phyloP scores from a whole-genome alignment of 768 basidiomycete species.

The Calocybe cyanea region DNA sequence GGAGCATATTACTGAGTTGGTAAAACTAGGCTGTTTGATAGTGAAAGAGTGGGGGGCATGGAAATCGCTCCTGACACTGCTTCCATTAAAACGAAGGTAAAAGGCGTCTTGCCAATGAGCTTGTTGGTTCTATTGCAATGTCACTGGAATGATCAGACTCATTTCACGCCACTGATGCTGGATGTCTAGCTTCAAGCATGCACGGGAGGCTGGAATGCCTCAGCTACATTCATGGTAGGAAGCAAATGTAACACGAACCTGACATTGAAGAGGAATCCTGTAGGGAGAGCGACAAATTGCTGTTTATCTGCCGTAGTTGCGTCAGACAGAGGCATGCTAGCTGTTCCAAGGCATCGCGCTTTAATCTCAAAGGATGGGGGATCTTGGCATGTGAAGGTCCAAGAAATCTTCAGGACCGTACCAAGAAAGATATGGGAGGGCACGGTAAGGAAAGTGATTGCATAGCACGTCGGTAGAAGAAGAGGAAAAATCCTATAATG shows the following conservation, averaged over 20 bases:
- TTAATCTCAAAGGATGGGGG: not conserved
- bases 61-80: no score
- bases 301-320: not conserved
- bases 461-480: not conserved
- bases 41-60: no score
- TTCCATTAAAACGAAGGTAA: not conserved
- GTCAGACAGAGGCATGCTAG: not conserved
- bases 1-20: no score
- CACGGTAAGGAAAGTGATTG: conserved; percentile 2
- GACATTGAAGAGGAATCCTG: not conserved
- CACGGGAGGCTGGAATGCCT: not conserved
- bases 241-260: not conserved
- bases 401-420: not conserved
- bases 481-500: not conserved
- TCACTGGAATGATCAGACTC: not conserved
- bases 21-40: no score
- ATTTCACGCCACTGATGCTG: not conserved
- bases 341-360: not conserved
- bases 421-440: conserved; percentile 6
- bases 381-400: not conserved
- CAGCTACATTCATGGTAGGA: not conserved
- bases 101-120: not conserved
- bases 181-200: not conserved
- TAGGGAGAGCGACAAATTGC: not conserved
- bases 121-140: not conserved